These are phyloP conservation scores for Aphanomyces astaci DNA, from an alignment of 352 stramenopile species.

Conservation along the genomic window DNA sequence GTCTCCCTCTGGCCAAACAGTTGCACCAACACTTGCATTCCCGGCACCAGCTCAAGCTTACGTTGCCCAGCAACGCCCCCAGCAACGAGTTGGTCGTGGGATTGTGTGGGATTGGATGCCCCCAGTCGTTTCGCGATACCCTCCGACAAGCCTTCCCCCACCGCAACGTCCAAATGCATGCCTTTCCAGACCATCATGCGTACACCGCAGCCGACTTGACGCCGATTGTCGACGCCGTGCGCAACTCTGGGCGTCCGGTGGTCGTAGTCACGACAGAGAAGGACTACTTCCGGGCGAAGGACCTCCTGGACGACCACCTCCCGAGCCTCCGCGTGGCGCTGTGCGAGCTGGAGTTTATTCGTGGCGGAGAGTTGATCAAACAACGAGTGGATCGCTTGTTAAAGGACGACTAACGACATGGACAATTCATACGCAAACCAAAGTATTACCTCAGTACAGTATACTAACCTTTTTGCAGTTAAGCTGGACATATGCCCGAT, in stretches of 20 bases:
- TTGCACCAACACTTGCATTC: not conserved
- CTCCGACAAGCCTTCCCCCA: conserved; percentile 33
- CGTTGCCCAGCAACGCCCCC: not conserved
- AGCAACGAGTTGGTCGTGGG: conserved; percentile 28
- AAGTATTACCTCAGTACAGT: too few relatives aligned
- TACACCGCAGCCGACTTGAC: conserved; percentile 36
- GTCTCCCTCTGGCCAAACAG: conserved; percentile 19
- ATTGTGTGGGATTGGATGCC: conserved; percentile 60
- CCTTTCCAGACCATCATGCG: conserved; percentile 54
- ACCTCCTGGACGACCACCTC: conserved; percentile 20
- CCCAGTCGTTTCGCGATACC: conserved; percentile 42
- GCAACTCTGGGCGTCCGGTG: conserved; percentile 12
- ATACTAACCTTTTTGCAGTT: too few relatives aligned
- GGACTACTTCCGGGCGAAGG: conserved; percentile 35
- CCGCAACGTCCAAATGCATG: conserved; percentile 32
- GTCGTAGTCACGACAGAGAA: conserved; percentile 65
- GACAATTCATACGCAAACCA: too few relatives aligned
- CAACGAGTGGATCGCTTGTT: not conserved
- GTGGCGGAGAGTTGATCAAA: conserved; percentile 26
- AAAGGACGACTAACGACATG: not conserved
- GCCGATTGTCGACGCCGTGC: conserved; percentile 28
- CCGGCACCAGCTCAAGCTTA: not conserved
- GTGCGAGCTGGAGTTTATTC: conserved; percentile 35
- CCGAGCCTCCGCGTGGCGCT: conserved; percentile 29
- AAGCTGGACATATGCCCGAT: too few relatives aligned